Base-by-base conservation (phyloP, 73 alveolate genomes). In the Tetrahymena thermophila region DNA sequence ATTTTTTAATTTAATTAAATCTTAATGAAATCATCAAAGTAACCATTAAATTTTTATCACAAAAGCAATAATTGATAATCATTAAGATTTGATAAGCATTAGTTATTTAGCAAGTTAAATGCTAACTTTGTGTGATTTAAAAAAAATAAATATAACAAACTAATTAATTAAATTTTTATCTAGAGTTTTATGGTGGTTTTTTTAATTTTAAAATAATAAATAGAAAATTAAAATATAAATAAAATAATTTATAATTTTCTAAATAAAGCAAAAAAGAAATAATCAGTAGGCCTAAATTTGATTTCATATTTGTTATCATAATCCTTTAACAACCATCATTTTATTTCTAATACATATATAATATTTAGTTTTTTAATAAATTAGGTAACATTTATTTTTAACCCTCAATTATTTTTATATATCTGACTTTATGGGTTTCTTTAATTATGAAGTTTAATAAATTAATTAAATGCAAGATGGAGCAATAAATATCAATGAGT, bases 361-460 rank as follows among this genome's bases (percentile, higher is more conserved):
- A 71, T 71, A 31, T 9, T 71, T 71, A 31, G 35, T 71, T 71
- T n/a, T 71, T 71, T 28, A 71, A 71, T 0, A 31, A 28, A 71
- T 71, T 19, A 19, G 31, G 21, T 25, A 0, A 71, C 13, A 21
- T 9, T 71, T n/a, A 71, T 71, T 71, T 71, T 71, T 71, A 71
- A 71, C 89, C 89, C 40, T 28, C 89, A 71, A 71, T 71, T n/a
- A 19, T 71, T 71, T 71, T 71, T 71, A n/a, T 71, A 71, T 71
- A 71, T 71, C 89, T 71, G 89, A 71, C 89, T 71, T 71, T 71
- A 71, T 71, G 89, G 89, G 89, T 71, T 71, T 71, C 89, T 71
- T 71, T 71, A n/a, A 1, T 31, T 25, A 19, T 9, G 35, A n/a
- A 19, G 31, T 11, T 50, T 19, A 71, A 71, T 23, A 19, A 71